phyloP scores from a whole-genome alignment of 306 rosid species.

The Cicer chorassanicum region DNA sequence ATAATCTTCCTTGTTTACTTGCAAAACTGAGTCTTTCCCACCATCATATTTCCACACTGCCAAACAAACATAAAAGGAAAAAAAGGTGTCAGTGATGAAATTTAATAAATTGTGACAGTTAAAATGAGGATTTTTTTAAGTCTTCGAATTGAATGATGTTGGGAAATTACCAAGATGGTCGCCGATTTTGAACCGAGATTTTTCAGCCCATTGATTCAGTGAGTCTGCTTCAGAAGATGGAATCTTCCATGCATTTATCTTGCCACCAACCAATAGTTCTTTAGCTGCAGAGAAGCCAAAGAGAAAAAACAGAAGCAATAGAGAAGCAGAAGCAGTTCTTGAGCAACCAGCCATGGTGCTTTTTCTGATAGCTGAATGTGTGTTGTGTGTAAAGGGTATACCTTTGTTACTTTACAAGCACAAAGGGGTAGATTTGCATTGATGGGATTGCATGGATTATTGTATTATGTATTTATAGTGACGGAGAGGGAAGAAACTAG shows the following conservation, averaged over 20 bases:
- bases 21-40: slow-evolving; percentile 80
- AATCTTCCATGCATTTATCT: slow-evolving; percentile 67
- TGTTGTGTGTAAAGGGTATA: background rate
- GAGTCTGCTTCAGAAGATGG: slow-evolving; percentile 74
- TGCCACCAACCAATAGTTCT: slow-evolving; percentile 79
- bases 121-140: background rate
- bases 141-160: background rate
- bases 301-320: slow-evolving; percentile 50
- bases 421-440: background rate
- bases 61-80: background rate
- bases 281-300: slow-evolving; percentile 63
- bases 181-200: slow-evolving; percentile 63
- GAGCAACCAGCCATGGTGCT: slow-evolving; percentile 59
- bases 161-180: slow-evolving; percentile 65
- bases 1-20: slow-evolving; percentile 69
- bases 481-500: slow-evolving; percentile 52
- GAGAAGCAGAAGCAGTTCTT: slow-evolving; percentile 44
- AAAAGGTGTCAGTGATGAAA: background rate
- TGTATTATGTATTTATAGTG: slow-evolving; percentile 58
- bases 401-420: background rate
- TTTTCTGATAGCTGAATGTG: slow-evolving; percentile 4
- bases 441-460: slow-evolving; percentile 19
- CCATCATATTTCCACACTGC: slow-evolving; percentile 81
- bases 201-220: slow-evolving; percentile 84
- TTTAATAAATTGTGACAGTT: background rate